Percentiles rank a stretch among this genome's conserved stretches.
These are phyloP conservation scores for Kokia cookei DNA, from an alignment of 441 rosid genomes.

Conservation along the genomic window DNA sequence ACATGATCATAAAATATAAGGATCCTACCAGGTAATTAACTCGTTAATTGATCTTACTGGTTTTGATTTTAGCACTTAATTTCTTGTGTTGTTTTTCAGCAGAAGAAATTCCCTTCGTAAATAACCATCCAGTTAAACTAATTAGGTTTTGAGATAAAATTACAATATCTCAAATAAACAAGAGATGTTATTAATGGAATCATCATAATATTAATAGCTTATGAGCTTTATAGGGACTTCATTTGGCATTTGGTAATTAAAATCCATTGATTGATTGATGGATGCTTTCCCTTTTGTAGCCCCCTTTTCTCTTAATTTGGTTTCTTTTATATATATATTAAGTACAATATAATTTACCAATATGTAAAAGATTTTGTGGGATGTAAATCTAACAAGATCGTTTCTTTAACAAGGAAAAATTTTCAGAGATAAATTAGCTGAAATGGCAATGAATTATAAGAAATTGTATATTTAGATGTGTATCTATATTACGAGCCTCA, in stretches of 20 bases:
- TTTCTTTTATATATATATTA: too few relatives aligned
- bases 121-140: not conserved
- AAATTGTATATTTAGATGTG: too few relatives aligned
- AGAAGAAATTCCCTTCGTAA: not conserved
- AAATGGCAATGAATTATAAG: not conserved
- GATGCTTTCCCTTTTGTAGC: not conserved
- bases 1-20: conserved; percentile 6
- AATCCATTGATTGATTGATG: not conserved
- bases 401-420: not conserved
- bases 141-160: not conserved
- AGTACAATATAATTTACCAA: not conserved
- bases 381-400: not conserved
- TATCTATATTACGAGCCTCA: not conserved
- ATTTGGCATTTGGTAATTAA: too few relatives aligned
- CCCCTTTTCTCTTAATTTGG: not conserved
- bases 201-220: too few relatives aligned
- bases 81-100: not conserved
- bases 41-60: too few relatives aligned
- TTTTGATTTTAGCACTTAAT: not conserved
- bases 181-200: too few relatives aligned
- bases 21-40: not conserved
- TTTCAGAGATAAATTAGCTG: not conserved
- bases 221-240: too few relatives aligned
- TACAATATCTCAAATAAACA: too few relatives aligned
- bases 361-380: not conserved